Evolutionary conservation across 192 early-diverging fungal species (phyloP), one percentile per base, ranked within the genome.

Genomic region (Chytriomyces hyalinus): DNA sequence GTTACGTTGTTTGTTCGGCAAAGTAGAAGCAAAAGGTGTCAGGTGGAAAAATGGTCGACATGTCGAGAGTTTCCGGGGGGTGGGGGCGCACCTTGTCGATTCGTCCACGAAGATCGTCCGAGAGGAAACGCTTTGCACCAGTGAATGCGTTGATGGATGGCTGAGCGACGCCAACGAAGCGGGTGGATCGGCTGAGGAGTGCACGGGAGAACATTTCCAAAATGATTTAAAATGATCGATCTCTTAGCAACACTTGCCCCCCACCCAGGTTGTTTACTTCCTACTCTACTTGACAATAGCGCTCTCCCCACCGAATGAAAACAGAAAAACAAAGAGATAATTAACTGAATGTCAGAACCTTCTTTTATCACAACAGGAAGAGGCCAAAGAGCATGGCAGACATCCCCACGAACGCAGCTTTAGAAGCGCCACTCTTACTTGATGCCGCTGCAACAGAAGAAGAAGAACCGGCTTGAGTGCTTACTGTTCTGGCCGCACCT

Each of bases 11-110:
- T 60, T 17, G 57, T 60, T 60, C n/a, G 17, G 57, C 57, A n/a
- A 22, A 22, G 57, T 17, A 22, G 36, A n/a, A 15, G 15, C 64
- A 15, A 65, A 65, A 17, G 64, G 36, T 36, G 36, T 36, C 36
- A 36, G 36, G 4, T 36, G 36, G 36, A 36, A 36, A 36, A 36
- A 36, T 2, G 36, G 36, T 36, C 36, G 36, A 36, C 36, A 36
- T 36, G 36, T 36, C 36, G 36, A 36, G 36, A 36, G 36, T 36
- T 36, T 36, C 36, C 3, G 36, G 1, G 36, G 36, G 36, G 36
- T 2, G 36, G 36, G 28, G 36, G 20, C 50, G 10, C 49, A 81
- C 80, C 80, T 81, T 69, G 28, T 81, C 80, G 61, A 81, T 59
- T 26, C 75, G n/a, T 26, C 17, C 22, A 11, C 53, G 22, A 8